Evolutionary conservation across 2,329 filamentous ascomycete genomes (phyloP), one percentile per base, ranked within the genome.

Genomic region (Aspergillus amoenus): DNA sequence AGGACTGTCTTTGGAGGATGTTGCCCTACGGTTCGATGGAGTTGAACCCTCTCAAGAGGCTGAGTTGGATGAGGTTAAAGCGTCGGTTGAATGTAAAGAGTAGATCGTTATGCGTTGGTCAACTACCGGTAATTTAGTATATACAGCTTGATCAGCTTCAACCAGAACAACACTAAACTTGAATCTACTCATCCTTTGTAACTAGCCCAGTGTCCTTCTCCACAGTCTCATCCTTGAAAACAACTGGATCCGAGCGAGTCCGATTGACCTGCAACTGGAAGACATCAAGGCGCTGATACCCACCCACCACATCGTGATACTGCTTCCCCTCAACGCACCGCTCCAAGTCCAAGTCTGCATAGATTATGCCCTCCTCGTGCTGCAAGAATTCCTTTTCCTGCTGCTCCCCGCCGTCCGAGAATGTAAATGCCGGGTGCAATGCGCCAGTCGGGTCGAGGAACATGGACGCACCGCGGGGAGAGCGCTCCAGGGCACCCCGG

Each of bases 291-390:
- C 42, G 42, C 22, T 45, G 42, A 27, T 45, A 45, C 22, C 21
- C 42, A 11, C 42, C 42, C 21, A 45, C 42, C 2, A 17, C n/a
- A 40, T 27, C 13, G 24, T 48, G 24, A 58, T 80, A 84, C 64
- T 84, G 82, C 61, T 85, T 85, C 0, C 79, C 79, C 60, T 84
- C 82, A 0, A 85, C 69, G 40, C 80, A 82, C 4, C 78, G 72
- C 0, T 73, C 71, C 4, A 84, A 57, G 62, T 83, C 70, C 57
- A 84, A 56, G 56, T 84, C 80, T 0, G 79, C 80, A 62, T 84
- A 84, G 7, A 82, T 46, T 6, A 84, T 77, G 0, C 73, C 81
- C 59, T 84, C 81, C 12, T 76, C 68, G 0, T 69, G 61, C 27
- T 82, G 79, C 13, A 84, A 50, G 7, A 72, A 72, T 0, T 79